Percentiles rank a stretch among this genome's conserved stretches.
phyloP scores from a whole-genome alignment of 2,329 filamentous ascomycete species.

The Monascus ruber region DNA sequence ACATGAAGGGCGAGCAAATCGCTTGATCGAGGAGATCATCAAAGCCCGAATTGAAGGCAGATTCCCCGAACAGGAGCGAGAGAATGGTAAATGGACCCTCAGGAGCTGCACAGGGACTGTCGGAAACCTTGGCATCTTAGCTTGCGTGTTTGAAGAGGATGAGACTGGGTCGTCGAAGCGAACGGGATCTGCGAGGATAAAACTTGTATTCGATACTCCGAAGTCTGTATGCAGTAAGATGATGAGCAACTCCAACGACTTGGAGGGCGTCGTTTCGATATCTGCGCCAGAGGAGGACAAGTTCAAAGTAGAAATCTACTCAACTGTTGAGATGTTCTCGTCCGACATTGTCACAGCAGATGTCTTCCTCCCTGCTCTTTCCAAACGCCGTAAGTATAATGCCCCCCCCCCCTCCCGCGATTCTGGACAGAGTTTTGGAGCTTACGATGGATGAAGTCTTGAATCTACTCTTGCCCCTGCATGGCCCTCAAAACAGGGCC shows the following conservation, averaged over 20 bases:
- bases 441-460: slow-evolving; percentile 42
- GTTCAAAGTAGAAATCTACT: slow-evolving; percentile 48
- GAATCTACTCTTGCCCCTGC: slow-evolving; percentile 59
- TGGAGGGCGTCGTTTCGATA: slow-evolving; percentile 51
- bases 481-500: slow-evolving; percentile 43
- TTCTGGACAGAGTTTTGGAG: no score
- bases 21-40: slow-evolving; percentile 71
- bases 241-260: slow-evolving; percentile 18
- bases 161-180: slow-evolving; percentile 41
- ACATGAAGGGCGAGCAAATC: slow-evolving; percentile 66
- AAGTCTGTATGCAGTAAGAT: slow-evolving; percentile 19
- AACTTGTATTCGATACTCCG: slow-evolving; percentile 26
- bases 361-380: slow-evolving; percentile 63
- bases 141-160: slow-evolving; percentile 32
- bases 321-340: slow-evolving; percentile 58
- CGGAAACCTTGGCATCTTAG: slow-evolving; percentile 44
- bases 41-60: slow-evolving; percentile 79
- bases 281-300: slow-evolving; percentile 53
- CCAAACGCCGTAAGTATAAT: slow-evolving; percentile 53
- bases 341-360: slow-evolving; percentile 62
- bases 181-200: slow-evolving; percentile 26
- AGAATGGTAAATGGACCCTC: slow-evolving; percentile 69
- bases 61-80: slow-evolving; percentile 72
- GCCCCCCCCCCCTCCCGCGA: neutral
- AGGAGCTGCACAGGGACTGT: slow-evolving; percentile 52